Evolutionary conservation across 1,139 yeast genomes (phyloP).

Genomic region (Nadsonia starkeyi-henricii): DNA sequence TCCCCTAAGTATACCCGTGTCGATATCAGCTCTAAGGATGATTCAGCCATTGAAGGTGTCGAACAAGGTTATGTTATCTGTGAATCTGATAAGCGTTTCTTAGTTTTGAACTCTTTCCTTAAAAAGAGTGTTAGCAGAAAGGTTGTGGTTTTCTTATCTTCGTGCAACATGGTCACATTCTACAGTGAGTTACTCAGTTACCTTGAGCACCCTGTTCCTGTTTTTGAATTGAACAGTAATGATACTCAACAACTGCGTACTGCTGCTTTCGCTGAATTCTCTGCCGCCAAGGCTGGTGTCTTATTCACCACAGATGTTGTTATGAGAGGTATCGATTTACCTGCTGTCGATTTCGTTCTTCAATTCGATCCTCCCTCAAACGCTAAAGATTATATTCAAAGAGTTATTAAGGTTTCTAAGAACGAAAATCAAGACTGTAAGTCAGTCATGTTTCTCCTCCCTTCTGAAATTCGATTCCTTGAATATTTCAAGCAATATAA

Average conservation of each 20-base stretch:
- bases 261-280: slow-evolving; percentile 91
- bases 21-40: slow-evolving; percentile 67
- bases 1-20: slow-evolving; percentile 92
- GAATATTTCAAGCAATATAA: slow-evolving; percentile 91
- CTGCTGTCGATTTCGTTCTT: slow-evolving; percentile 92
- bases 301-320: slow-evolving; percentile 94
- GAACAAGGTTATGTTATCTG: slow-evolving; percentile 98
- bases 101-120: slow-evolving; percentile 77
- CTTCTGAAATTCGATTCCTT: slow-evolving; percentile 84
- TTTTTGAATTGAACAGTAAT: slow-evolving; percentile 88
- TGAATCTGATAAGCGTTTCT: slow-evolving; percentile 85
- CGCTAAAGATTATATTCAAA: slow-evolving; percentile 93
- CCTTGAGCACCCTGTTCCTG: slow-evolving; percentile 68
- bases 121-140: slow-evolving; percentile 77
- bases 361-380: slow-evolving; percentile 99
- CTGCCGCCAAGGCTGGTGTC: slow-evolving; percentile 91
- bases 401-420: slow-evolving; percentile 96
- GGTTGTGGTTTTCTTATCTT: slow-evolving; percentile 85
- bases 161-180: slow-evolving; percentile 93
- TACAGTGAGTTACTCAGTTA: slow-evolving; percentile 88
- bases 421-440: slow-evolving; percentile 86
- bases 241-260: slow-evolving; percentile 97
- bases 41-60: slow-evolving; percentile 87
- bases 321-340: slow-evolving; percentile 93
- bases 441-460: slow-evolving; percentile 86